A percentile compares a stretch with the other conserved stretches of the same genome.
Evolutionary conservation across 1,139 yeast genomes (phyloP).

Genomic region (Debaryomyces nepalensis): DNA sequence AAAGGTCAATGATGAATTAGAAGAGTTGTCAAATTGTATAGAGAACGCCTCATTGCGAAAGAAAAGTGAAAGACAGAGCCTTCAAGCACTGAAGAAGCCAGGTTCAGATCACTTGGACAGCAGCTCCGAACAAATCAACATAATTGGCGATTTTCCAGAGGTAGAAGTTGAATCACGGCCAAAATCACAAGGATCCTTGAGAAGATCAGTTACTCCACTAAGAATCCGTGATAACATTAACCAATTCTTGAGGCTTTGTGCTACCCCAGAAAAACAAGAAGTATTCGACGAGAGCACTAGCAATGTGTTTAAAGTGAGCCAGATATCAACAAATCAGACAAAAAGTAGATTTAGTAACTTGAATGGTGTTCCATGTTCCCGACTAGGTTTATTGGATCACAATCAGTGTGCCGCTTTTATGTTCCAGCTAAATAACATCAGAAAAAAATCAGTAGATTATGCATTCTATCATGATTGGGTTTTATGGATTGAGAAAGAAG

Average conservation of each 20-base stretch:
- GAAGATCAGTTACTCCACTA: conserved; percentile 24
- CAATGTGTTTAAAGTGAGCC: not conserved
- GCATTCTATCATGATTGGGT: conserved; percentile 28
- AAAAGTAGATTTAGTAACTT: conserved; percentile 3
- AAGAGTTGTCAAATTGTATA: not conserved
- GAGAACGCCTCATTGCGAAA: not conserved
- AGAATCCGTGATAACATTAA: conserved; percentile 26
- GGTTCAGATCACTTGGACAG: not conserved
- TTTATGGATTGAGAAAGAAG: conserved; percentile 18
- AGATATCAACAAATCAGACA: not conserved
- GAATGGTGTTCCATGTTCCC: conserved; percentile 22
- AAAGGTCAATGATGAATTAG: conserved; percentile 6
- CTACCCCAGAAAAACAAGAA: not conserved
- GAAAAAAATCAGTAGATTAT: conserved; percentile 18
- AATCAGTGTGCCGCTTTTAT: conserved; percentile 20
- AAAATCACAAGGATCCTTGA: conserved; percentile 11
- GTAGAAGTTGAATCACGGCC: not conserved
- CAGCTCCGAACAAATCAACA: conserved; percentile 1
- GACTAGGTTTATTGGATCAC: conserved; percentile 21
- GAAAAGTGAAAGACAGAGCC: not conserved
- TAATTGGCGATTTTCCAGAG: not conserved
- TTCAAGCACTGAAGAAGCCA: not conserved
- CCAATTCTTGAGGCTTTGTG: conserved; percentile 18
- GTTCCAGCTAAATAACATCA: conserved; percentile 18
- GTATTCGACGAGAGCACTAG: not conserved